phyloP scores from a whole-genome alignment of 805 yeast species.

The Candida suzukii region DNA sequence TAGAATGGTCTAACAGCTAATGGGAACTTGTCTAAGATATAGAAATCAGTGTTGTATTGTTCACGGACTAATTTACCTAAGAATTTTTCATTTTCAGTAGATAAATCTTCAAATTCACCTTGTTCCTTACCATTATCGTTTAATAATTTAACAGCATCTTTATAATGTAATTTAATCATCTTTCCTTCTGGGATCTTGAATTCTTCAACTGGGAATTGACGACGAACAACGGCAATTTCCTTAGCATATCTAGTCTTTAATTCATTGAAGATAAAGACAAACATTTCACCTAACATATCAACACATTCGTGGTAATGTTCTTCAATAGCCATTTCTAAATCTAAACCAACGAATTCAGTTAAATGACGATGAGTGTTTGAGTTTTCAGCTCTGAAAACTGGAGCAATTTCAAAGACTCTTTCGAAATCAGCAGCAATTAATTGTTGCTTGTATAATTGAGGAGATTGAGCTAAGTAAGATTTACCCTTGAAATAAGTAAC shows the following conservation, averaged over 20 bases:
- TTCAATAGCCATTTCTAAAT: constrained; percentile 96
- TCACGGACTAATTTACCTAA: constrained; percentile 89
- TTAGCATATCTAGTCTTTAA: constrained; percentile 70
- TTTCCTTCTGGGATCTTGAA: constrained; percentile 92
- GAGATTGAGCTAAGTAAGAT: constrained; percentile 95
- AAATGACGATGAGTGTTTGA: constrained; percentile 98
- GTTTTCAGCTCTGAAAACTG: constrained; percentile 98
- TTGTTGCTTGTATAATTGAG: constrained; percentile 97
- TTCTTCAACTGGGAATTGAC: constrained; percentile 96
- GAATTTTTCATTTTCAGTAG: constrained; percentile 91
- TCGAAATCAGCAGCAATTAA: constrained; percentile 97
- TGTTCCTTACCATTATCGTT: constrained; percentile 81
- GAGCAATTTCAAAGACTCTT: constrained; percentile 92
- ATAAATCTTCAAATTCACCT: constrained; percentile 83
- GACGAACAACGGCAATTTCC: constrained; percentile 86
- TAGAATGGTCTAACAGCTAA: constrained; percentile 95
- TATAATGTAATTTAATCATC: constrained; percentile 84
- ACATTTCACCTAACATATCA: constrained; percentile 51
- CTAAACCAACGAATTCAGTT: constrained; percentile 98
- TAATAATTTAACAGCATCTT: constrained; percentile 84
- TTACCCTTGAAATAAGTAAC: constrained; percentile 86
- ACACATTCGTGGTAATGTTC: constrained; percentile 94
- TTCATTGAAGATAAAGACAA: constrained; percentile 81
- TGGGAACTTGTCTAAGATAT: constrained; percentile 97
- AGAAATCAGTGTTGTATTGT: constrained; percentile 95